Base-by-base conservation (phyloP, 2,329 filamentous ascomycete species). In the Aspergillus pseudoterreus region DNA sequence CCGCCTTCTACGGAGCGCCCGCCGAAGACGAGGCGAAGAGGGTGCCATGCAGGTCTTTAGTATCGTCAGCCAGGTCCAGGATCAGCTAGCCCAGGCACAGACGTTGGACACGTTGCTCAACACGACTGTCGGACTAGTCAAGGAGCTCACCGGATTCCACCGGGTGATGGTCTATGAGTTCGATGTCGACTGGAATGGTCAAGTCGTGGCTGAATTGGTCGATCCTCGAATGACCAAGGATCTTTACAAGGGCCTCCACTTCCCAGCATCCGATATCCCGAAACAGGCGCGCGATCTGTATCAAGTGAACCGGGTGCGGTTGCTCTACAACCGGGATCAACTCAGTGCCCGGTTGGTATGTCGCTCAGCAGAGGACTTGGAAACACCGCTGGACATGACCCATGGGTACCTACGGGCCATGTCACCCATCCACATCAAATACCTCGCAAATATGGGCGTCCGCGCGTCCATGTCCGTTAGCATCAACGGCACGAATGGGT, bases 381-480 rank as follows among this genome's bases (percentile, higher is more conserved):
- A 68, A 45, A 76, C 69, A 0, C 90, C 91, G 0, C 70, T 96
- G 4, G 90, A 96, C 66, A 84, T 96, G 68, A 94, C 88, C 1
- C 87, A 94, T 62, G 82, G 87, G 0, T 94, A 95, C 64, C 79
- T 95, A 1, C 83, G 91, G 49, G 90, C 92, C 4, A 69, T 69
- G 56, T 95, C 95, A 83, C 95, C 90, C 1, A 90, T 91, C 0
- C 92, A 95, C 39, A 70, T 95, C 49, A 95, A 95, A 64, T 96
- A 95, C 61, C 77, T 96, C 3, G 80, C 75, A 5, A 91, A 96
- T 65, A 96, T 96, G 91, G 86, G 85, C 6, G 90, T 95, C 0
- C 84, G 90, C n/a, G 90, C 90, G 0, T 95, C 90, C 57, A 96
- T 96, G 90, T 95, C 90, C 0, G 91, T 96, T 54, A 95, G 90